Evolutionary conservation across 2,329 filamentous ascomycete species (phyloP).

Genomic region (Botrytis sinoallii): DNA sequence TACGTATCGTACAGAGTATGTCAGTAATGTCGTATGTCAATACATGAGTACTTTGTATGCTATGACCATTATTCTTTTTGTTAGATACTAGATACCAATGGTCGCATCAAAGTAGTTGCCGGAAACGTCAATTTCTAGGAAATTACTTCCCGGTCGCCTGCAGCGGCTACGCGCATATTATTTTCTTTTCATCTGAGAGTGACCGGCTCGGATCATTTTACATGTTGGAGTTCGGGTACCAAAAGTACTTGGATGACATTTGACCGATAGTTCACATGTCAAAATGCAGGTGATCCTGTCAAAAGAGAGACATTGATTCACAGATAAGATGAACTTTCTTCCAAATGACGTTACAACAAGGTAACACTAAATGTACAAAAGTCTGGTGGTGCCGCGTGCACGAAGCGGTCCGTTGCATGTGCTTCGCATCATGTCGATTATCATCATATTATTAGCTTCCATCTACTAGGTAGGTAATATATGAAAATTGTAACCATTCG

Average conservation of each 20-base stretch:
- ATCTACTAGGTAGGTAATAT: not conserved
- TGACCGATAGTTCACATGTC: not conserved
- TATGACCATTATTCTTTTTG: not conserved
- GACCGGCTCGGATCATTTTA: not conserved
- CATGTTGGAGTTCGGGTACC: not conserved
- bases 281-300: not conserved
- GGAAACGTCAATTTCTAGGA: not conserved
- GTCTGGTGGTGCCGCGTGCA: constrained; percentile 8
- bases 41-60: not conserved
- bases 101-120: not conserved
- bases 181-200: not conserved
- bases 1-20: not conserved
- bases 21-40: not conserved
- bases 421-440: not conserved
- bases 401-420: constrained; percentile 11
- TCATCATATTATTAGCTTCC: not conserved
- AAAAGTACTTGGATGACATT: not conserved
- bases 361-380: not conserved
- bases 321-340: not conserved
- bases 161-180: not conserved
- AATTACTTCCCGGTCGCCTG: not conserved
- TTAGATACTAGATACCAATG: not conserved
- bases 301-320: not conserved
- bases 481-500: not conserved
- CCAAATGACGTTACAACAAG: not conserved